A percentile compares a stretch with the other conserved stretches of the same genome.
Conservation (phyloP, 1,284 basidiomycete genomes). For the Entoloma clypeatum region DNA sequence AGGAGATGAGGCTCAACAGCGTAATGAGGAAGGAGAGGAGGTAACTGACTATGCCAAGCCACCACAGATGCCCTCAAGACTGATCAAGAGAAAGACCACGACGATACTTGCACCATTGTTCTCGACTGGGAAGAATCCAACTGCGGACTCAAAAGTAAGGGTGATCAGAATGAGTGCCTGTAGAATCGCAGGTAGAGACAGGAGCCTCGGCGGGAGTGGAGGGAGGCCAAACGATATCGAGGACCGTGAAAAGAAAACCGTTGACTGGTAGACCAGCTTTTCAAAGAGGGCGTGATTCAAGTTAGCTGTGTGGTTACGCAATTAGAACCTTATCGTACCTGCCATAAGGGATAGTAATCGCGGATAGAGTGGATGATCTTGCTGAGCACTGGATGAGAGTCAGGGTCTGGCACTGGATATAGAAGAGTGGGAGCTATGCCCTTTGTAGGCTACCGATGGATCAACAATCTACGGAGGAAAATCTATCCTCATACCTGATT, state of each 20-base stretch:
- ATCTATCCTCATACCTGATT: constrained; percentile 51
- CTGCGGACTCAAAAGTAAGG: constrained; percentile 63
- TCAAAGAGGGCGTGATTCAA: not conserved
- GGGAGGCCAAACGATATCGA: constrained; percentile 87
- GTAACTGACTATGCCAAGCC: constrained; percentile 82
- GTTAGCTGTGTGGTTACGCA: too few species aligned
- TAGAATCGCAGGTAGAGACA: constrained; percentile 71
- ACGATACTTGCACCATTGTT: constrained; percentile 55
- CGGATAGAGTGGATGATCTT: constrained; percentile 80
- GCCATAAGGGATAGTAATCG: constrained; percentile 96
- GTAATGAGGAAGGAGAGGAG: constrained; percentile 1
- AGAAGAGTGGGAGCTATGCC: constrained; percentile 89
- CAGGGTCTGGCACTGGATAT: constrained; percentile 76
- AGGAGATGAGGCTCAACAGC: constrained; percentile 4
- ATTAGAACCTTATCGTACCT: too few species aligned
- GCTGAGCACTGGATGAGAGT: constrained; percentile 59
- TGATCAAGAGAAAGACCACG: constrained; percentile 74
- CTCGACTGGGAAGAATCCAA: constrained; percentile 57
- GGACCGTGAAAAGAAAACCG: constrained; percentile 94
- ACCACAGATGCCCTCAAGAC: constrained; percentile 84
- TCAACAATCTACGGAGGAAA: not conserved
- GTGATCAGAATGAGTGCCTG: constrained; percentile 63
- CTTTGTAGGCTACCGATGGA: constrained; percentile 30
- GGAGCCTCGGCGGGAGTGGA: constrained; percentile 67
- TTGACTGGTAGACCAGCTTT: constrained; percentile 83